Evolutionary conservation across 768 basidiomycete species (phyloP), one percentile per base, ranked within the genome.

Genomic region (Boletus bicolor): DNA sequence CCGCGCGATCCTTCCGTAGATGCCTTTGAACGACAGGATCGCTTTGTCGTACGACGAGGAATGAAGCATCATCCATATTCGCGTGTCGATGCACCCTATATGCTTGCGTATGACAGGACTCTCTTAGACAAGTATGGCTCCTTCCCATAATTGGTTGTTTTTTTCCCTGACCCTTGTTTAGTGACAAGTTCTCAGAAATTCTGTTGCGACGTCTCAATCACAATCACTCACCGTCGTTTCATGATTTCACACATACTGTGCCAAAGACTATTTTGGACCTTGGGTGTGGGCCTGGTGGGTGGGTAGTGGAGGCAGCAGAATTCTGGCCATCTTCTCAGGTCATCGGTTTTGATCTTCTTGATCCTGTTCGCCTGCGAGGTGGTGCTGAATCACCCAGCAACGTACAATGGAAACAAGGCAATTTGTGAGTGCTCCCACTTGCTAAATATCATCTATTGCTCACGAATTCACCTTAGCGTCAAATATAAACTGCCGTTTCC

Each of bases 271-370:
- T 86, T 24, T 77, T 93, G 7, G 90, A 92, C 63, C 70, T 93
- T 12, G 91, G 91, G 3, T 91, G 89, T 67, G 90, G 91, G 11
- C 61, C 79, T 45, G 89, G 89, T 0, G 65, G 79, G 46, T 93
- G 91, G 91, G 75, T 84, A 6, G 55, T 82, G 0, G 75, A 84
- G 46, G 84, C 89, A 5, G 82, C 86, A 4, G 73, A 66, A 21
- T 64, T 70, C n/a, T 93, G 90, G 90, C 80, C 76, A 21, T 63
- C 71, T 6, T 77, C 84, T 19, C 74, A 76, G 10, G 77, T 91
- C 49, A 82, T 80, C 8, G 89, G 85, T 3, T 75, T 91, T 34
- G 88, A 91, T 66, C 68, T 91, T 24, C 76, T 89, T 2, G 68
- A 74, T 50, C 58, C 75, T 43, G 51, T 50, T 26, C 55, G 50